Percentiles rank a stretch among this genome's conserved stretches.
phyloP scores from a whole-genome alignment of 129 eudicot genomes.

The Ambrosia trifida region DNA sequence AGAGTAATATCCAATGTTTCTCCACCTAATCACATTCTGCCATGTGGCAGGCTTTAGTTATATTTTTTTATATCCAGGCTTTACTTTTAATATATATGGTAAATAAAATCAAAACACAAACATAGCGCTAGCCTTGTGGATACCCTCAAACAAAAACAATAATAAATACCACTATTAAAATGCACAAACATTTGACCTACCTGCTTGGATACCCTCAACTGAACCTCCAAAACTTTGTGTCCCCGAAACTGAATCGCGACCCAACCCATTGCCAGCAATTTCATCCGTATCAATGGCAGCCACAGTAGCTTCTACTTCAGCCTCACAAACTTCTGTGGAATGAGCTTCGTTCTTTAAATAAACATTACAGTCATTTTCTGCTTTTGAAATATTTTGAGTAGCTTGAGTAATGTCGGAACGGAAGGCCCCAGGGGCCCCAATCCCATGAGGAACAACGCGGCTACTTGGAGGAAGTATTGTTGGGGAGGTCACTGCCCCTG shows the following conservation, averaged over 20 bases:
- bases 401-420: conserved; percentile 55
- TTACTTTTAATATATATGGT: no score
- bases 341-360: conserved; percentile 61
- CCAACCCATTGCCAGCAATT: conserved; percentile 46
- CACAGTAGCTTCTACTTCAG: conserved; percentile 84
- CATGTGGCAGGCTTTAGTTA: no score
- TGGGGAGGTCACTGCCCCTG: conserved; percentile 98
- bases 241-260: conserved; percentile 42
- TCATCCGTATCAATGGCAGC: conserved; percentile 73
- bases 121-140: no score
- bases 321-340: conserved; percentile 55
- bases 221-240: conserved; percentile 48
- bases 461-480: conserved; percentile 72
- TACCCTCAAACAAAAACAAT: no score
- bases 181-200: conserved; percentile 15
- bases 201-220: conserved; percentile 47
- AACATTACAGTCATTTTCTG: conserved; percentile 42
- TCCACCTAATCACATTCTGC: no score
- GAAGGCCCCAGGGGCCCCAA: conserved; percentile 64
- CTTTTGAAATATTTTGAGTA: conserved; percentile 41
- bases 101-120: no score
- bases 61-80: no score
- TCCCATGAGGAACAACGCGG: conserved; percentile 68
- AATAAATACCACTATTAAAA: not conserved
- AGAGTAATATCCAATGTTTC: no score